A percentile compares a stretch with the other conserved stretches of the same genome.
Evolutionary conservation across 1,139 yeast genomes (phyloP).

Genomic region (Candida sanyaensis): DNA sequence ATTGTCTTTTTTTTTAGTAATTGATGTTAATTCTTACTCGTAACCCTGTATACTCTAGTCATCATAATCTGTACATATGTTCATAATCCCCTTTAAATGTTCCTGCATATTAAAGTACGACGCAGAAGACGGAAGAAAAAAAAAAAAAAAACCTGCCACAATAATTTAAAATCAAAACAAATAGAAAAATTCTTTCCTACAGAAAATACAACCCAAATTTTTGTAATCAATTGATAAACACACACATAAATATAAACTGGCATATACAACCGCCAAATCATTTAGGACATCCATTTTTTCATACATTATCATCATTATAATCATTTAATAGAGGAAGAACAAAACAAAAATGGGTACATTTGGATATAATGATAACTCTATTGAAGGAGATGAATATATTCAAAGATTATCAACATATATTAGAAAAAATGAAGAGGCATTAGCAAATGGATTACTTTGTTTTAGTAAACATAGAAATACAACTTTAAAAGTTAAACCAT

Average conservation of each 20-base stretch:
- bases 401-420: slow-evolving; percentile 44
- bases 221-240: too few species aligned
- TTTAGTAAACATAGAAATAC: slow-evolving; percentile 35
- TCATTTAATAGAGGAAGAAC: too few species aligned
- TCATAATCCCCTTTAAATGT: not conserved
- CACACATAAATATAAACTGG: too few species aligned
- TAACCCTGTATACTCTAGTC: too few species aligned
- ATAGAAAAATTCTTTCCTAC: not conserved
- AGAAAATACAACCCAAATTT: not conserved
- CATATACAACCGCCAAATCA: not conserved
- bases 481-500: slow-evolving; percentile 41
- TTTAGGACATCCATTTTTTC: not conserved
- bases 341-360: slow-evolving; percentile 22
- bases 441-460: slow-evolving; percentile 47
- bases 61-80: too few species aligned
- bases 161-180: slow-evolving; percentile 5
- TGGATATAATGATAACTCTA: slow-evolving; percentile 26
- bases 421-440: slow-evolving; percentile 44
- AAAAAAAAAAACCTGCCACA: slow-evolving; percentile 1
- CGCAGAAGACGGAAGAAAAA: not conserved
- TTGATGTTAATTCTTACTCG: too few species aligned
- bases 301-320: not conserved
- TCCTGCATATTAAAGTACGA: not conserved
- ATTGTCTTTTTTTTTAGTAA: too few species aligned
- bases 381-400: slow-evolving; percentile 46